Base-by-base conservation (phyloP, 306 rosid species). In the Citrullus colocynthis region DNA sequence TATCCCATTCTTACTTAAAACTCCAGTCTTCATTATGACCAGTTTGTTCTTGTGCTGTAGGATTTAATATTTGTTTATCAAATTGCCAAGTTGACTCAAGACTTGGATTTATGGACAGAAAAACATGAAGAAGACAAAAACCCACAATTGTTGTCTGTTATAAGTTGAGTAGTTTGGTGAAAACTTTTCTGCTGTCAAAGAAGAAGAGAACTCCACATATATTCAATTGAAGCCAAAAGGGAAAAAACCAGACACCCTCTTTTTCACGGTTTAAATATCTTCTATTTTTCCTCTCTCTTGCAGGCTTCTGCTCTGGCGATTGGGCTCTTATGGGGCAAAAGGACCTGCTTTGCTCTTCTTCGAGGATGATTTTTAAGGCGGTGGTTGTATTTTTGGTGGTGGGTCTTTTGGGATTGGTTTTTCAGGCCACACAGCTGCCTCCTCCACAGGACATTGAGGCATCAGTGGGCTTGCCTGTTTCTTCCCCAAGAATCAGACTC, bases 351-450 rank as follows among this genome's bases (percentile, higher is more conserved):
- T 30, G 67, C 37, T 60, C 65, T 24, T 30, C 67, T 63, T 85
- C 93, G 78, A 86, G 71, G 72, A 83, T 85, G 30, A 89, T 85
- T 34, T 62, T 32, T 3, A 62, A 6, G 69, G 39, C 42, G 69
- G 41, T 32, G 9, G 78, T 79, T 78, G 83, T 85, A 24, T 24
- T 24, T 39, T 74, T 84, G 88, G 57, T 87, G 79, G 81, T 91
- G 54, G 90, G 94, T 75, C 81, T 90, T 80, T 78, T 91, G 45
- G 97, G 97, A 81, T 84, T 89, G 89, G 80, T 84, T 84, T 89
- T 85, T 78, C 87, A 85, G 84, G 93, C 86, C 18, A 77, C 86
- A 28, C 82, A 80, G 49, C 74, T 78, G 34, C 82, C 76, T 55
- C 82, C 73, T 55, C 84, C 87, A 62, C 69, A 30, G 20, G 32